Evolutionary conservation across 176 grass and related monocot genomes (phyloP), one percentile per base, ranked within the genome.

Genomic region (Cocos nucifera): DNA sequence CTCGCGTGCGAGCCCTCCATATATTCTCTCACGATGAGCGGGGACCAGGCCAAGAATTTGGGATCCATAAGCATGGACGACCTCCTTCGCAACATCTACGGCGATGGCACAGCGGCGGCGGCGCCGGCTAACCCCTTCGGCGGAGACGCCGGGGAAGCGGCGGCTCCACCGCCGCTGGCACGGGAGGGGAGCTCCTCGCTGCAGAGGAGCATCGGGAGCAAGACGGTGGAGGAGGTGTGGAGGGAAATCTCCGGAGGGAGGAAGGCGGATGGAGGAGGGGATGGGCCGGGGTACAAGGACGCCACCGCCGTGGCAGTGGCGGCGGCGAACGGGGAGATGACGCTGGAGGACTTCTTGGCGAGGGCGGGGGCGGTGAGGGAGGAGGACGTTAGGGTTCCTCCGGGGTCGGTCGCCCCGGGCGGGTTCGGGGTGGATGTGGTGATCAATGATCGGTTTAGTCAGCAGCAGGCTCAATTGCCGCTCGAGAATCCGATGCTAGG

Each of bases 161-260:
- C 6, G 32, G 32, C 32, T 39, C 32, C 32, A 4, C 35, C 35
- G 10, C 35, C 9, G 35, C 35, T 44, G 35, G 8, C 35, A 8
- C 35, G 9, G 35, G 35, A 9, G 10, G 58, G 52, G 62, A 65
- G 19, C 19, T 65, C 50, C 12, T 51, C 20, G 62, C 20, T 51
- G 35, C 39, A 19, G 21, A 65, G 19, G 39, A 39, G 19, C 18
- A 16, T 51, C 80, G 35, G 35, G 35, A 44, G 35, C 35, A 83
- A 73, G 59, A 24, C 68, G 62, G 27, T 26, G 70, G 81, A 83
- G 78, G 61, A 74, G 71, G 62, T 69, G 53, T 77, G 69, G 72
- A 64, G 55, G 71, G 63, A 77, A 58, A 72, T 73, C 53, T n/a
- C 57, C 18, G 63, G 49, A 0, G 6, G 25, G 19, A 29, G 49